A percentile compares a stretch with the other conserved stretches of the same genome.
Evolutionary conservation across 345 rosid genomes (phyloP).

Genomic region (Jatropha curcas): DNA sequence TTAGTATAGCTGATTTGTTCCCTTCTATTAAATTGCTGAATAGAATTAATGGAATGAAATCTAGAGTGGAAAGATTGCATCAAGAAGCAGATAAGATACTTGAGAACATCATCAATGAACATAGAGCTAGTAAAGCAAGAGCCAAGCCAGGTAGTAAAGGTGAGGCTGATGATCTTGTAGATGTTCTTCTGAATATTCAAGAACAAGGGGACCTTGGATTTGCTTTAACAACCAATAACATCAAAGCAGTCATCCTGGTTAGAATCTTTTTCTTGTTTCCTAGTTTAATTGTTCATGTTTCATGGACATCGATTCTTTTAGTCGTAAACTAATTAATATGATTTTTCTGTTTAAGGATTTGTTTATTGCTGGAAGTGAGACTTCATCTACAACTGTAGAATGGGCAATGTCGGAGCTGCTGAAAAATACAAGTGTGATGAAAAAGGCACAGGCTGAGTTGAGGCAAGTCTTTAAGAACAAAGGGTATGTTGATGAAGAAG

Average conservation of each 20-base stretch:
- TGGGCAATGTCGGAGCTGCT: background rate
- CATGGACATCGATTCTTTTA: too few species aligned
- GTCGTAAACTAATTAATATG: too few species aligned
- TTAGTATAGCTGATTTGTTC: background rate
- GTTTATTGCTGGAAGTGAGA: background rate
- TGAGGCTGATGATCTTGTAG: slow-evolving; percentile 6
- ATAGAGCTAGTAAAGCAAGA: background rate
- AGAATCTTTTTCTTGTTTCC: slow-evolving; percentile 23
- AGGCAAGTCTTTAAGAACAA: background rate
- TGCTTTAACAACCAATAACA: slow-evolving; percentile 1
- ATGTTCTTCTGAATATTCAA: slow-evolving; percentile 11
- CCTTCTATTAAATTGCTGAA: slow-evolving; percentile 3
- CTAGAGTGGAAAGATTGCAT: background rate
- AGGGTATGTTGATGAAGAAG: background rate
- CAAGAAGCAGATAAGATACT: slow-evolving; percentile 5
- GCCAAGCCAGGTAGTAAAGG: background rate
- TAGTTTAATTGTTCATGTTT: background rate
- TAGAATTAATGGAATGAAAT: background rate
- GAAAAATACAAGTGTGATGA: background rate
- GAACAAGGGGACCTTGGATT: slow-evolving; percentile 2
- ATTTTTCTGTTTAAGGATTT: background rate
- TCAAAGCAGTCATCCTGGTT: slow-evolving; percentile 5
- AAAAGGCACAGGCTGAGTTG: background rate
- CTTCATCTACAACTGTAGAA: background rate
- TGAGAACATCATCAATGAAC: background rate